phyloP scores from a whole-genome alignment of 2,329 filamentous ascomycete genomes.

The Penicillium frequentans region DNA sequence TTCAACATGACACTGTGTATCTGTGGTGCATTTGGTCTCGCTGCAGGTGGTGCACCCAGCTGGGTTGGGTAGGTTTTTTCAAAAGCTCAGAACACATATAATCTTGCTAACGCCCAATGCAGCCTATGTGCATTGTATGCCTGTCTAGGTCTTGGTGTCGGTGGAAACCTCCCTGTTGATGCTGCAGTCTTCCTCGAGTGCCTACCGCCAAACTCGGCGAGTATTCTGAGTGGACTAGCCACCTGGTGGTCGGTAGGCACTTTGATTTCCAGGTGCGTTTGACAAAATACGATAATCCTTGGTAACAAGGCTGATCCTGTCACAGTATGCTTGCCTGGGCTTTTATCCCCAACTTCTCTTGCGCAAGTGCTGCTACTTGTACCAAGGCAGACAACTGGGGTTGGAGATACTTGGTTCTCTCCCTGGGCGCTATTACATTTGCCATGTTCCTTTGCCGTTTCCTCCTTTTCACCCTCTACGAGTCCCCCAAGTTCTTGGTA shows the following conservation, averaged over 20 bases:
- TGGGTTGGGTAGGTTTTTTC: slow-evolving; percentile 54
- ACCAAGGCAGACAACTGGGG: slow-evolving; percentile 58
- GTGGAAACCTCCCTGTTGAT: slow-evolving; percentile 63
- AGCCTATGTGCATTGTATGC: slow-evolving; percentile 60
- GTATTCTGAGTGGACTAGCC: slow-evolving; percentile 75
- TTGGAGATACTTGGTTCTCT: slow-evolving; percentile 71
- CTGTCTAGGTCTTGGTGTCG: slow-evolving; percentile 66
- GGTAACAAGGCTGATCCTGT: background rate
- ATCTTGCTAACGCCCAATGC: background rate
- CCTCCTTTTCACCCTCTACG: slow-evolving; percentile 74
- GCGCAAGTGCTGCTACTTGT: slow-evolving; percentile 33
- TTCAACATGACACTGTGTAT: slow-evolving; percentile 79
- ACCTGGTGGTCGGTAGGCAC: slow-evolving; percentile 87
- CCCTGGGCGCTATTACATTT: slow-evolving; percentile 69
- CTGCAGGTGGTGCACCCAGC: slow-evolving; percentile 65
- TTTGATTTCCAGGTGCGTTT: slow-evolving; percentile 57
- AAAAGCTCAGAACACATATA: background rate
- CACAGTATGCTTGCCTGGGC: slow-evolving; percentile 64
- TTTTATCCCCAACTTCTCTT: slow-evolving; percentile 68
- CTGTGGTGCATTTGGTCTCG: slow-evolving; percentile 70
- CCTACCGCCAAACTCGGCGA: slow-evolving; percentile 70
- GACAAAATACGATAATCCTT: background rate
- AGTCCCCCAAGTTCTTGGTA: slow-evolving; percentile 81
- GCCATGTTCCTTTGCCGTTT: slow-evolving; percentile 73
- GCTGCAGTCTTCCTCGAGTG: slow-evolving; percentile 71